phyloP scores from a whole-genome alignment of 192 early-diverging fungal genomes.

The Phlyctochytrium arcticum region DNA sequence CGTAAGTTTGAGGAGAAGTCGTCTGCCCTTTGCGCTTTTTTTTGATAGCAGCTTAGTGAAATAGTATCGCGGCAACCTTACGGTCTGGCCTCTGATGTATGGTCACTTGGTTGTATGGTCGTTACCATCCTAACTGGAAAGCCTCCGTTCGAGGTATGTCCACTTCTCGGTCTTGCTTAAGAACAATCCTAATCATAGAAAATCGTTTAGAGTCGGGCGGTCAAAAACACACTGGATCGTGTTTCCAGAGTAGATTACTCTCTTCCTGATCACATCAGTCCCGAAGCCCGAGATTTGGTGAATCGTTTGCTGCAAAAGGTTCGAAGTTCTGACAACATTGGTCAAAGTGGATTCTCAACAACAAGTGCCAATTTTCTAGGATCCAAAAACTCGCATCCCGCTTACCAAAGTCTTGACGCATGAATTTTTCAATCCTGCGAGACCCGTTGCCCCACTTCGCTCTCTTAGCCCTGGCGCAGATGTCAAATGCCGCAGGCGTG shows the following conservation, averaged over 20 bases:
- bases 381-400: constrained; percentile 50
- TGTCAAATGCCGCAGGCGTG: neutral
- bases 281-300: constrained; percentile 53
- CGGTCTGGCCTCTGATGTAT: constrained; percentile 67
- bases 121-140: constrained; percentile 68
- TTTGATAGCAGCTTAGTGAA: constrained; percentile 37
- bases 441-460: constrained; percentile 16
- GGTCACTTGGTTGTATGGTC: constrained; percentile 75
- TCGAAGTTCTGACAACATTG: too few relatives aligned
- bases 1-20: constrained; percentile 34
- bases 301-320: constrained; percentile 53
- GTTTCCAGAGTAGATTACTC: constrained; percentile 47
- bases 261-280: constrained; percentile 52
- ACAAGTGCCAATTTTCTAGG: constrained; percentile 31
- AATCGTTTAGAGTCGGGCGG: constrained; percentile 32
- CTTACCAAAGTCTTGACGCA: constrained; percentile 48
- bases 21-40: neutral
- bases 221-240: constrained; percentile 53
- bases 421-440: constrained; percentile 45
- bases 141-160: constrained; percentile 62
- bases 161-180: neutral
- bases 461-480: constrained; percentile 15
- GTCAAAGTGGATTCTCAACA: too few relatives aligned
- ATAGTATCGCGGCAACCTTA: constrained; percentile 68
- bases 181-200: too few relatives aligned